phyloP scores from a whole-genome alignment of 2,329 filamentous ascomycete genomes.

The Sclerotinia nivalis region DNA sequence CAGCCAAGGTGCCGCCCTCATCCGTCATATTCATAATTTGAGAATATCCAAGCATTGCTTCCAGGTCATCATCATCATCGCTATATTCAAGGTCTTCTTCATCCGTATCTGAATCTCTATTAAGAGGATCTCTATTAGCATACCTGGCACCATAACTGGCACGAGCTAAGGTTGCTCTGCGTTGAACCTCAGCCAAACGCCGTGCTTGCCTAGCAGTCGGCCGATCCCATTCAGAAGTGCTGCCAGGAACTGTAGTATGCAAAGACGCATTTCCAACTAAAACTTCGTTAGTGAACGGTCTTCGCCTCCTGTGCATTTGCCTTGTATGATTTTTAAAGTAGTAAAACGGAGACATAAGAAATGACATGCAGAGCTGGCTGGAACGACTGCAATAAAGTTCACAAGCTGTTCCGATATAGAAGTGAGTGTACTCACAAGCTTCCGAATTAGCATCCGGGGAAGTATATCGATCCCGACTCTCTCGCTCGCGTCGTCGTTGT shows the following conservation, averaged over 20 bases:
- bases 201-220: conserved; percentile 7
- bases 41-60: not conserved
- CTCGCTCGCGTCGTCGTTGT: not conserved
- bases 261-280: not conserved
- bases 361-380: not conserved
- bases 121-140: too few species aligned
- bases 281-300: not conserved
- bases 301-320: not conserved
- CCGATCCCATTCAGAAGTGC: not conserved
- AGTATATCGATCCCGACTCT: not conserved
- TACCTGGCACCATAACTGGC: not conserved
- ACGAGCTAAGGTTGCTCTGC: not conserved
- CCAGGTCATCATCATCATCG: not conserved
- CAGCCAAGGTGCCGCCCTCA: conserved; percentile 16
- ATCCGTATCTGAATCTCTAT: conserved; percentile 8
- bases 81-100: not conserved
- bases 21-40: not conserved
- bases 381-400: not conserved
- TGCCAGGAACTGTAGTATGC: not conserved
- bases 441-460: not conserved
- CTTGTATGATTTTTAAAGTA: not conserved
- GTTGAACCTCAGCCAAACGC: not conserved
- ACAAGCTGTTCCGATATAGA: not conserved
- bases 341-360: not conserved
- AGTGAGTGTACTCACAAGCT: conserved; percentile 2